Conservation (phyloP, 345 rosid species). For the Boechera retrofracta region DNA sequence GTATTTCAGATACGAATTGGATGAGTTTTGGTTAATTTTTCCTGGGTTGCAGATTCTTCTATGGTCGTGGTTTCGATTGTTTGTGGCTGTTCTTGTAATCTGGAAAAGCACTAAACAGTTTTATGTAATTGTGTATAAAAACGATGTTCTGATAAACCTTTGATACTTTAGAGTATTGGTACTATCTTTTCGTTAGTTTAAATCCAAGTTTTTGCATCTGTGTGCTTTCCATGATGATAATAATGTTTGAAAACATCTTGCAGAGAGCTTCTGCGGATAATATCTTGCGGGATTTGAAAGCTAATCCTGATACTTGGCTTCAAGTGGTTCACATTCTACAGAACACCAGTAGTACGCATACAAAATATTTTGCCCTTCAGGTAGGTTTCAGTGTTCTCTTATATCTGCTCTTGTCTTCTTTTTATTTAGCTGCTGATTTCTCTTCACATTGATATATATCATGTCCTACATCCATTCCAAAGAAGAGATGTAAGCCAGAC, state of each 20-base stretch:
- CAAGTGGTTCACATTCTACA: conserved; percentile 94
- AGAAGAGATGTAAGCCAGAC: background rate
- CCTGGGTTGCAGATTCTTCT: conserved; percentile 18
- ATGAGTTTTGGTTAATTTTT: background rate
- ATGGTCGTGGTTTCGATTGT: conserved; percentile 6
- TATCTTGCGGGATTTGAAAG: conserved; percentile 86
- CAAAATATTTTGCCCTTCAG: conserved; percentile 95
- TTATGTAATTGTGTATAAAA: background rate
- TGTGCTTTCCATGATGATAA: background rate
- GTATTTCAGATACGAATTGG: background rate
- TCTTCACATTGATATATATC: background rate
- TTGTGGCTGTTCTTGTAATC: background rate
- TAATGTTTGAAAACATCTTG: conserved; percentile 13
- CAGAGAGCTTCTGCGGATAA: conserved; percentile 95
- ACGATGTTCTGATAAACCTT: background rate
- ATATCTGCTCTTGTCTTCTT: background rate
- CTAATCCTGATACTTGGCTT: conserved; percentile 95
- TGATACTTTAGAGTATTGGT: background rate
- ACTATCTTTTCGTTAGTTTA: background rate
- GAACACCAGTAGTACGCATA: conserved; percentile 69
- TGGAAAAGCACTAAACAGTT: background rate
- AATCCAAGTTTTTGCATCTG: background rate
- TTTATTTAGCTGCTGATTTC: background rate
- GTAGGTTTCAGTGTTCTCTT: conserved; percentile 45
- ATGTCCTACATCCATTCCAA: background rate